These are phyloP conservation scores for Fistulinella staudtii DNA, from an alignment of 1,284 basidiomycete genomes.

Conservation along the genomic window DNA sequence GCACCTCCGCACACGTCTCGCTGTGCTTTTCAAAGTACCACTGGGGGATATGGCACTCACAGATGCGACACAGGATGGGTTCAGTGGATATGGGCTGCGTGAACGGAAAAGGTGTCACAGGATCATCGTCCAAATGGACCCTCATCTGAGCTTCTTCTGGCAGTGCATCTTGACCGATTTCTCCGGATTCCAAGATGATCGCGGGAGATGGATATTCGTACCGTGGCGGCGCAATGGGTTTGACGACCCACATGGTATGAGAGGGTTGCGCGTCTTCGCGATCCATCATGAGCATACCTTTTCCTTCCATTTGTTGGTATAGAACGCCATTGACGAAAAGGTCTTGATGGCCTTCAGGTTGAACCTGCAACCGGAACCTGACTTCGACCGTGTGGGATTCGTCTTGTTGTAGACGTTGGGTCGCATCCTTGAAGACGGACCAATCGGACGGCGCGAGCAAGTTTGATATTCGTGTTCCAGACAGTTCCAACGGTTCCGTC, in stretches of 20 bases:
- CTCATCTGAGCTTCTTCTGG: constrained; percentile 27
- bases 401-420: constrained; percentile 80
- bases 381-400: constrained; percentile 95
- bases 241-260: constrained; percentile 99
- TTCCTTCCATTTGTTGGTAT: constrained; percentile 92
- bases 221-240: constrained; percentile 72
- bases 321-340: constrained; percentile 44
- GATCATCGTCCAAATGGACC: constrained; percentile 38
- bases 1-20: constrained; percentile 97
- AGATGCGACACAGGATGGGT: constrained; percentile 96
- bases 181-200: constrained; percentile 54
- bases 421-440: constrained; percentile 86
- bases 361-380: constrained; percentile 80
- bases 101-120: constrained; percentile 66
- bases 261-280: constrained; percentile 81
- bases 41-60: constrained; percentile 93
- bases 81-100: constrained; percentile 75
- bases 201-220: constrained; percentile 58
- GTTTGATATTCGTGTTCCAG: constrained; percentile 78
- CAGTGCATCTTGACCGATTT: constrained; percentile 47
- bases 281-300: constrained; percentile 98
- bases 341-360: constrained; percentile 56
- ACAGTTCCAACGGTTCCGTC: constrained; percentile 78
- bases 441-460: constrained; percentile 83
- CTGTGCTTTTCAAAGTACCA: constrained; percentile 99